Evolutionary conservation across 768 basidiomycete species (phyloP), one percentile per base, ranked within the genome.

Genomic region (Trametes gibbosa): DNA sequence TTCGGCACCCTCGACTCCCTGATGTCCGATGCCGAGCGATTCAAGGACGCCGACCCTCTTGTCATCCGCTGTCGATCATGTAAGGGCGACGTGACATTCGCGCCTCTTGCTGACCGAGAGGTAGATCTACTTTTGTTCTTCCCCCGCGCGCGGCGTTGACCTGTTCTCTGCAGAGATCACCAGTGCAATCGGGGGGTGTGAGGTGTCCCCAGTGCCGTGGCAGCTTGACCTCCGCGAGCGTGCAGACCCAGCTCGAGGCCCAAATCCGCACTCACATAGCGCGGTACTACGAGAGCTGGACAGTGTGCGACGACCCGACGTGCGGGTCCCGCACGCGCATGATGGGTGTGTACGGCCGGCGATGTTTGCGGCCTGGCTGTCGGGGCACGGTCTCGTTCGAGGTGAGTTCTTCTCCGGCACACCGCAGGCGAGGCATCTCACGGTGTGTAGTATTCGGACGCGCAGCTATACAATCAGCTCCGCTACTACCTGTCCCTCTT

Each of bases 331-430:
- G 90, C 37, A 95, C 96, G n/a, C 80, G 97, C 19, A 90, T 87
- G 81, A 96, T 98, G 92, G 80, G 90, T 35, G 92, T 98, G 0
- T 95, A 94, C 70, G 95, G 93, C 6, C 81, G 86, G 32, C 78
- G 87, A 50, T 99, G 97, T 70, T 69, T 94, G 54, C 81, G 83
- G 46, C 74, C 71, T 6, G 84, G 81, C 10, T 96, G 94, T 72
- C 78, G 73, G 59, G 91, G 91, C 2, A 77, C 72, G 17, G 88
- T 95, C 56, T 64, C 81, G 16, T 87, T 90, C 60, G 90, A 92
- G 81, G 93, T 92, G 63, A n/a, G 16, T 46, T 49, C 17, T 29
- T 6, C 27, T 21, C 23, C 17, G 21, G 6, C 23, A 21, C 13
- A 24, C 5, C 43, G 21, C 41, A 23, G 9, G 21, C 19, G 19